phyloP scores from a whole-genome alignment of 2,329 filamentous ascomycete species.

The Hymenoscyphus scutula region DNA sequence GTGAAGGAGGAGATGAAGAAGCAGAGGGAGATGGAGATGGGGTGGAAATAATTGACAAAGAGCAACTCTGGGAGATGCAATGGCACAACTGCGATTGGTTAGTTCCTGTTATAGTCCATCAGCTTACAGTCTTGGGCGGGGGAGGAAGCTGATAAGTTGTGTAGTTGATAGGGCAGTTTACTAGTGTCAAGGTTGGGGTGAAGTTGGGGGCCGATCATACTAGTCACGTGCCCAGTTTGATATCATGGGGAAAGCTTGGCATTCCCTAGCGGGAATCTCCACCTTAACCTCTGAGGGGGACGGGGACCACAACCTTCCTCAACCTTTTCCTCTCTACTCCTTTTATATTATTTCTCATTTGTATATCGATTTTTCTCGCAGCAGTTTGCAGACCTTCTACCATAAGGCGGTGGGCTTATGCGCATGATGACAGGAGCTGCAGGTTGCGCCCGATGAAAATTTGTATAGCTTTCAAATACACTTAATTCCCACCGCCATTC shows the following conservation, averaged over 20 bases:
- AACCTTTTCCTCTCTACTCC: too few species aligned
- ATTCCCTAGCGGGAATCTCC: too few species aligned
- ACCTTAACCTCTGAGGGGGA: too few species aligned
- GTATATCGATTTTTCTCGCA: too few species aligned
- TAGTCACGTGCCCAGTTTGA: not conserved
- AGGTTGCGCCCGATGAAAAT: not conserved
- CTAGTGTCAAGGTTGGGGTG: not conserved
- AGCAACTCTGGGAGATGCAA: not conserved
- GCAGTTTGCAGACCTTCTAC: too few species aligned
- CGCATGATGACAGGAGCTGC: not conserved
- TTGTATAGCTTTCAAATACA: not conserved
- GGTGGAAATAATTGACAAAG: not conserved
- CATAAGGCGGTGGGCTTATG: not conserved
- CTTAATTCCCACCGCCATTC: not conserved
- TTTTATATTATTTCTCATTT: too few species aligned
- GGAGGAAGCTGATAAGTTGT: not conserved
- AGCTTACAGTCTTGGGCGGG: not conserved
- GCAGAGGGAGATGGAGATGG: not conserved
- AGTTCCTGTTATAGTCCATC: not conserved
- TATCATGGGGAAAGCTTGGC: not conserved
- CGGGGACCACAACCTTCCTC: too few species aligned
- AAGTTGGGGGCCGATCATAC: not conserved
- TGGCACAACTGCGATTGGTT: not conserved
- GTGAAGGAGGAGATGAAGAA: not conserved
- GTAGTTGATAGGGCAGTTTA: not conserved